A percentile compares a stretch with the other conserved stretches of the same genome.
phyloP scores from a whole-genome alignment of 1,284 basidiomycete genomes.

The Leccinum brunneo-olivaceum region DNA sequence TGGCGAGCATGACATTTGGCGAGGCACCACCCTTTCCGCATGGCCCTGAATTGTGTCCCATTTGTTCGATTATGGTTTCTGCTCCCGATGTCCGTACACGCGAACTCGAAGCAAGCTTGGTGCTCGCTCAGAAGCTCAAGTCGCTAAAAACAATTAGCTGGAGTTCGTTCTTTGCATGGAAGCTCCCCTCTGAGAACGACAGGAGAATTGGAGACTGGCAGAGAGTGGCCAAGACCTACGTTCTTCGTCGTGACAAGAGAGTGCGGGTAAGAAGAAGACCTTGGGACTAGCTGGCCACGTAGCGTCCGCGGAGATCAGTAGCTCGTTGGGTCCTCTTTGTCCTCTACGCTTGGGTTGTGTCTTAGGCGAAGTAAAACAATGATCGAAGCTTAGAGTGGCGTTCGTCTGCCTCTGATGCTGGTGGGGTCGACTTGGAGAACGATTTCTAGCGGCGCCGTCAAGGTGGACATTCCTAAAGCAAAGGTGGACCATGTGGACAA shows the following conservation, averaged over 20 bases:
- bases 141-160: conserved; percentile 43
- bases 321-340: neutral
- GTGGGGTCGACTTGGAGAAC: no score
- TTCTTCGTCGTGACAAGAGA: conserved; percentile 33
- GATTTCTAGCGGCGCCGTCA: no score
- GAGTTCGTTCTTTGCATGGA: conserved; percentile 44
- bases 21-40: conserved; percentile 26
- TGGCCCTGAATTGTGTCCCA: conserved; percentile 26
- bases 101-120: conserved; percentile 41
- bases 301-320: neutral
- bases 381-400: no score
- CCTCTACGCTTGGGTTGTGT: no score
- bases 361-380: no score
- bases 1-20: conserved; percentile 1
- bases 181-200: conserved; percentile 8
- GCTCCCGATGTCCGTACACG: conserved; percentile 29
- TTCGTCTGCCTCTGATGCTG: no score
- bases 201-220: conserved; percentile 18
- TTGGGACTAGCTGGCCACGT: conserved; percentile 24
- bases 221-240: conserved; percentile 32
- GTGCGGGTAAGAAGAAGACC: conserved; percentile 37
- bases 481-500: no score
- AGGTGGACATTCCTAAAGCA: no score
- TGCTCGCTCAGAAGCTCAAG: conserved; percentile 38
- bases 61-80: conserved; percentile 21